Evolutionary conservation across 139 green algal species (phyloP).

Genomic region (Deuterostichococcus epilithicus): DNA sequence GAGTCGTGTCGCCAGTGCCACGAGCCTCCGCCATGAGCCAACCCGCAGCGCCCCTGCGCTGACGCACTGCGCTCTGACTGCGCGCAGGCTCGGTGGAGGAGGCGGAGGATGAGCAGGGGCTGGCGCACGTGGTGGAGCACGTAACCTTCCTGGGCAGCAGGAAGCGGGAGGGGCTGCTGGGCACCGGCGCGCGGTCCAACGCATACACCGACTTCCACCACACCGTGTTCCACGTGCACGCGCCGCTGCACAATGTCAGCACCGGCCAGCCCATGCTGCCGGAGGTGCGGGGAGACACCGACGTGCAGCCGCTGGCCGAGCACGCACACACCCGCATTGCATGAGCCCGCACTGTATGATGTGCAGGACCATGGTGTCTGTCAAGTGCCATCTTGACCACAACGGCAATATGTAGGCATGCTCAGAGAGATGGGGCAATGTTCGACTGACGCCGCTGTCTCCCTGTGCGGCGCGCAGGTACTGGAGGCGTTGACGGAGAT

Average conservation of each 20-base stretch:
- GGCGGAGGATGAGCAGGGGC: conserved; percentile 73
- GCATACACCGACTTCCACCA: conserved; percentile 99
- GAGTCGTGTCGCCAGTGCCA: not conserved
- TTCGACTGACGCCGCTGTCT: not conserved
- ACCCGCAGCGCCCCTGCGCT: not conserved
- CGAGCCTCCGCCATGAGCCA: not conserved
- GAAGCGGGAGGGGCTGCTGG: conserved; percentile 86
- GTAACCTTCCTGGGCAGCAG: conserved; percentile 96
- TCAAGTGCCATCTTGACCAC: not conserved
- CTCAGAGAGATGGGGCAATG: not conserved
- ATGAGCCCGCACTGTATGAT: not conserved
- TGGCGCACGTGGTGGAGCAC: conserved; percentile 98
- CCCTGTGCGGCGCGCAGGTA: conserved; percentile 52
- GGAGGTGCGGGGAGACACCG: conserved; percentile 41
- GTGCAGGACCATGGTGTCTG: not conserved
- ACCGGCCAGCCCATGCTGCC: conserved; percentile 76
- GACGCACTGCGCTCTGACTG: not conserved
- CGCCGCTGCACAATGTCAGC: conserved; percentile 70
- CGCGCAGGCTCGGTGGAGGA: conserved; percentile 70
- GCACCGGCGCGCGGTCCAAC: conserved; percentile 88
- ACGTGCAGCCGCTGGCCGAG: no score
- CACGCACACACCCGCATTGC: not conserved
- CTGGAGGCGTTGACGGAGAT: conserved; percentile 92
- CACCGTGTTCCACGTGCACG: conserved; percentile 99
- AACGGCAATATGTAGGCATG: not conserved